Conservation (phyloP, 768 basidiomycete genomes). For the Dendrothele bispora region DNA sequence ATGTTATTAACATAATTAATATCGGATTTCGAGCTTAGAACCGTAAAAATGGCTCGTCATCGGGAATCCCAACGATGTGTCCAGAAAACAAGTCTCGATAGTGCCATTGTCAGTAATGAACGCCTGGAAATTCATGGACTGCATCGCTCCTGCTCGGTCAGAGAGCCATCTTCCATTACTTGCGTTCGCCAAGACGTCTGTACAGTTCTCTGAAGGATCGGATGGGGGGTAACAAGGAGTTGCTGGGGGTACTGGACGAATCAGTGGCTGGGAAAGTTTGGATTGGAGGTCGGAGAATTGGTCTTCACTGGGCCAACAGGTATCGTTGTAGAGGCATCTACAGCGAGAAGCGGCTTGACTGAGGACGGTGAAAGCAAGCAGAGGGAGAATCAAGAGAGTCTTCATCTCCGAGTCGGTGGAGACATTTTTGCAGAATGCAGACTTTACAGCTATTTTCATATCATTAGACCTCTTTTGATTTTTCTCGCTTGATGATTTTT, state of each 20-base stretch:
- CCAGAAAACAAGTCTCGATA: slow-evolving; percentile 51
- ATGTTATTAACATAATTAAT: no score
- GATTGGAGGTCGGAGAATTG: slow-evolving; percentile 32
- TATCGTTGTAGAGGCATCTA: slow-evolving; percentile 37
- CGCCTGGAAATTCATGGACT: slow-evolving; percentile 30
- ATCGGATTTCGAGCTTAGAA: no score
- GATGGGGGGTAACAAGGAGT: slow-evolving; percentile 39
- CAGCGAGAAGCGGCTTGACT: no score
- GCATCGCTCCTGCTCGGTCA: slow-evolving; percentile 38
- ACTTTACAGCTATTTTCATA: no score
- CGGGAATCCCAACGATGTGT: slow-evolving; percentile 37
- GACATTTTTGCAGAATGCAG: no score
- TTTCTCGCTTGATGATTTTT: no score
- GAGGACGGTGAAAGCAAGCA: no score
- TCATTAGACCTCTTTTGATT: no score
- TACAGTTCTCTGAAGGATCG: slow-evolving; percentile 38
- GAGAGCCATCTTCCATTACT: slow-evolving; percentile 39
- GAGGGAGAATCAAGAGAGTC: no score
- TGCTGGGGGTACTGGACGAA: slow-evolving; percentile 40
- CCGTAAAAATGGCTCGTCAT: no score
- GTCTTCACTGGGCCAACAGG: slow-evolving; percentile 41
- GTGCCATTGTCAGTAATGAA: slow-evolving; percentile 42
- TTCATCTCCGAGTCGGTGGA: no score
- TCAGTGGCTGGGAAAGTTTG: slow-evolving; percentile 42
- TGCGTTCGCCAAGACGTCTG: slow-evolving; percentile 25